phyloP scores from a whole-genome alignment of 257 asterid species.

The Knoxia roxburghii region DNA sequence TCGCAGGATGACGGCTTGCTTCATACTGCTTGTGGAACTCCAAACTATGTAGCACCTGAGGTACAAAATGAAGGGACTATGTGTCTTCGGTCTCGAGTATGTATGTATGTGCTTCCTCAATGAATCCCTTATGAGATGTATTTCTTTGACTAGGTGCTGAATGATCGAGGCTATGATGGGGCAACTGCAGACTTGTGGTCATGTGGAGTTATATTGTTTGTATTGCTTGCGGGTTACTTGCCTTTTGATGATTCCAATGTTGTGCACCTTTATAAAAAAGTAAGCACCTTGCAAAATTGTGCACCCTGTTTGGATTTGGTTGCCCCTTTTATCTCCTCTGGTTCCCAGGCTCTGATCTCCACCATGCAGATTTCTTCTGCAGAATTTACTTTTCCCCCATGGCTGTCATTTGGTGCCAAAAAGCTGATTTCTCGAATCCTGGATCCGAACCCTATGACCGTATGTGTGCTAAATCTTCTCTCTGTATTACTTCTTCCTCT shows the following conservation, averaged over 20 bases:
- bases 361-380: slow-evolving; percentile 64
- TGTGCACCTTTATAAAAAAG: slow-evolving; percentile 72
- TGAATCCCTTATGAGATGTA: background rate
- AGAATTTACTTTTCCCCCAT: slow-evolving; percentile 92
- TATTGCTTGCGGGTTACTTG: slow-evolving; percentile 93
- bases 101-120: slow-evolving; percentile 8
- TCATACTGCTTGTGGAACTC: slow-evolving; percentile 97
- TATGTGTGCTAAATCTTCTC: slow-evolving; percentile 24
- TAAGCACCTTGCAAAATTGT: slow-evolving; percentile 34
- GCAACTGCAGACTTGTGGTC: slow-evolving; percentile 93
- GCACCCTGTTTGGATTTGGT: background rate
- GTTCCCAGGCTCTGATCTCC: slow-evolving; percentile 19
- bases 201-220: slow-evolving; percentile 91
- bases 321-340: slow-evolving; percentile 8
- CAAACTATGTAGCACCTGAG: slow-evolving; percentile 98
- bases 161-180: slow-evolving; percentile 87
- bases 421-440: slow-evolving; percentile 72
- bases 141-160: slow-evolving; percentile 47
- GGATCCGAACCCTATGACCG: slow-evolving; percentile 80
- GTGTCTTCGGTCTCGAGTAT: background rate
- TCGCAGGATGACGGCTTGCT: slow-evolving; percentile 89
- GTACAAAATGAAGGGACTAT: slow-evolving; percentile 27
- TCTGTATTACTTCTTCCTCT: background rate
- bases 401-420: slow-evolving; percentile 85
- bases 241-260: slow-evolving; percentile 90